phyloP scores from a whole-genome alignment of 768 basidiomycete genomes.

The Agrocybe chaxingu region DNA sequence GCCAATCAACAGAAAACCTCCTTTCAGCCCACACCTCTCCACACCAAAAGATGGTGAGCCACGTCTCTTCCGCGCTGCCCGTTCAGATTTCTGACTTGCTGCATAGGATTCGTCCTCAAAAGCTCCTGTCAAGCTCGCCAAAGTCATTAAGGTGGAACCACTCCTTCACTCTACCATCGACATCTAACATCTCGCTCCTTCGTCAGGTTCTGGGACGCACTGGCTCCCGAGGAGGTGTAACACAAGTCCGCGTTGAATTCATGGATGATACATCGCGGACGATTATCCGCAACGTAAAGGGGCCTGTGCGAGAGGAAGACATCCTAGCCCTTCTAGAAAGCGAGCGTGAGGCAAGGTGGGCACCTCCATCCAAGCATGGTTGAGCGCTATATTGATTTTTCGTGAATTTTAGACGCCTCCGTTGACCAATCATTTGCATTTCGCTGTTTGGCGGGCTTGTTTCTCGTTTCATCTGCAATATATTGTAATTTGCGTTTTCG shows the following conservation, averaged over 20 bases:
- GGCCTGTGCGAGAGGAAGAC: constrained; percentile 93
- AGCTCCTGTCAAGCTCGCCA: constrained; percentile 94
- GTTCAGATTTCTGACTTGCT: constrained; percentile 5
- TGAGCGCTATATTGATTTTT: constrained; percentile 5
- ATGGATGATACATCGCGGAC: constrained; percentile 95
- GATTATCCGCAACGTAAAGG: constrained; percentile 99
- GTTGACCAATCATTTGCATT: constrained; percentile 12
- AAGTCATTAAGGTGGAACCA: constrained; percentile 83
- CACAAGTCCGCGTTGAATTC: constrained; percentile 99
- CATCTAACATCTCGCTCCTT: constrained; percentile 11
- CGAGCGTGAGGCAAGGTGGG: constrained; percentile 97
- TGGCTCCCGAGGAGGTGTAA: constrained; percentile 98
- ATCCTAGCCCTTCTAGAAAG: constrained; percentile 96
- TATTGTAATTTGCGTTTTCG: constrained; percentile 20
- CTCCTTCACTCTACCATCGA: not conserved
- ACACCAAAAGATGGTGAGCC: constrained; percentile 31
- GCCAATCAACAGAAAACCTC: constrained; percentile 27
- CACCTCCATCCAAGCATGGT: not conserved
- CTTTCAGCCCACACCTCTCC: constrained; percentile 17
- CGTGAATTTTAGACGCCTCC: constrained; percentile 15
- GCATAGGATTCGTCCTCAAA: constrained; percentile 72
- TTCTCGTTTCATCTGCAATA: constrained; percentile 20
- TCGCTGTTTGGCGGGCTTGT: constrained; percentile 13
- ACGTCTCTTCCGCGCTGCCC: not conserved
- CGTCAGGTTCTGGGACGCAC: constrained; percentile 93